phyloP scores from a whole-genome alignment of 495 filamentous ascomycete genomes.

The Schizothecium vesticola region DNA sequence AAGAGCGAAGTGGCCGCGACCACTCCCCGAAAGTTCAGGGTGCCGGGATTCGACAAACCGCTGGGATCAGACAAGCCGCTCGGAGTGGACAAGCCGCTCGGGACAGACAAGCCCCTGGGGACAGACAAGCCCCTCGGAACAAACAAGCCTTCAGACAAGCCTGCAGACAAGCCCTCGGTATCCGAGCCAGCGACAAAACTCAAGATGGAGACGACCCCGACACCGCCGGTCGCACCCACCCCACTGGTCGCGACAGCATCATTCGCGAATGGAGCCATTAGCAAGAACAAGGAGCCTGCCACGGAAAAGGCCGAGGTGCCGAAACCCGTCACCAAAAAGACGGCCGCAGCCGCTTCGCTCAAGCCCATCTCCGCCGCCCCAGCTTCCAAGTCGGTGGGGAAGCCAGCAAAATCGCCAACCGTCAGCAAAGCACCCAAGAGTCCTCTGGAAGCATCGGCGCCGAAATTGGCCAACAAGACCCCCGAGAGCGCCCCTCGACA shows the following conservation, averaged over 20 bases:
- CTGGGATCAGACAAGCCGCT: neutral
- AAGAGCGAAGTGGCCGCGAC: slow-evolving; percentile 13
- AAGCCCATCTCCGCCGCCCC: slow-evolving; percentile 27
- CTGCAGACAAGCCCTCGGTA: neutral
- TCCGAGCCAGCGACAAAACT: neutral
- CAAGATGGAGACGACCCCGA: neutral
- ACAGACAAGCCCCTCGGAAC: neutral
- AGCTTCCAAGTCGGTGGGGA: slow-evolving; percentile 33
- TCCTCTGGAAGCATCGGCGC: slow-evolving; percentile 20
- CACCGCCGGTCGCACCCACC: neutral
- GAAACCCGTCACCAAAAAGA: slow-evolving; percentile 37
- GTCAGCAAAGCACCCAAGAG: slow-evolving; percentile 27
- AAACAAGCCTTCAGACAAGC: slow-evolving; percentile 7
- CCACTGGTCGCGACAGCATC: neutral
- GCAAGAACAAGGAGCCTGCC: slow-evolving; percentile 16
- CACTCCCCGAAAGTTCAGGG: neutral
- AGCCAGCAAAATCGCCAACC: slow-evolving; percentile 35
- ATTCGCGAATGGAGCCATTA: slow-evolving; percentile 11
- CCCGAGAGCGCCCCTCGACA: slow-evolving; percentile 26
- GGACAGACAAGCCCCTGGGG: neutral
- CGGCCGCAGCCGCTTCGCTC: slow-evolving; percentile 23
- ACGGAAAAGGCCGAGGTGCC: slow-evolving; percentile 27
- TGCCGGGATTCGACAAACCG: neutral
- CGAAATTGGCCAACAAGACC: slow-evolving; percentile 24
- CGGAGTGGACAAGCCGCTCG: neutral